Evolutionary conservation across 192 early-diverging fungal genomes (phyloP), one percentile per base, ranked within the genome.

Genomic region (Funneliformis mosseae): DNA sequence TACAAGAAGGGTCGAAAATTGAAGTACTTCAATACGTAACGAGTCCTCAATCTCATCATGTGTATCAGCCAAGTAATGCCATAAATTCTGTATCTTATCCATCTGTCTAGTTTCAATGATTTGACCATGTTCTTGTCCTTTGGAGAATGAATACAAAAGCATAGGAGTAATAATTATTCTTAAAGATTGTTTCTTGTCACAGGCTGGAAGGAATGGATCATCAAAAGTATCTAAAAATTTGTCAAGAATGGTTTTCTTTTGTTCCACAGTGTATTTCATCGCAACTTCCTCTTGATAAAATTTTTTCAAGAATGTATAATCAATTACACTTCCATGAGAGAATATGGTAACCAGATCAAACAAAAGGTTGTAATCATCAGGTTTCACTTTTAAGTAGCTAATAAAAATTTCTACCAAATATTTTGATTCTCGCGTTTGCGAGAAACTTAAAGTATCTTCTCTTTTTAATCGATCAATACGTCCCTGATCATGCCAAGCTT

Each of bases 91-190:
- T 21, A 94, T 88, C 69, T 87, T 88, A 38, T 84, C 86, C 72
- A 91, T 91, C 80, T 92, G 89, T 46, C 84, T 85, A 18, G 79
- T 83, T 77, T 91, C 92, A 8, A 95, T 87, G 16, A 95, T 89
- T 3, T 88, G 78, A 5, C 76, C 84, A 60, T 86, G 79, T 23
- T 86, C 88, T 4, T 88, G 83, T 38, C 86, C 88, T 39, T 88
- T 83, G 8, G 88, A 83, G 68, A 96, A 89, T 0, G 91, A 82
- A 5, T 93, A 90, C 50, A 96, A 84, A 16, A 96, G 86, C 88
- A 96, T 91, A 6, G 98, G 97, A 74, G 94, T 97, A 55, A 98
- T 89, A 64, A 99, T 88, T 73, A 93, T 90, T 43, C 93, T 87
- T 27, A 98, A 87, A 0, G 92, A 81, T 69, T 88, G 89, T 75